Conservation (phyloP, 768 basidiomycete genomes). For the Clathrus columnatus region DNA sequence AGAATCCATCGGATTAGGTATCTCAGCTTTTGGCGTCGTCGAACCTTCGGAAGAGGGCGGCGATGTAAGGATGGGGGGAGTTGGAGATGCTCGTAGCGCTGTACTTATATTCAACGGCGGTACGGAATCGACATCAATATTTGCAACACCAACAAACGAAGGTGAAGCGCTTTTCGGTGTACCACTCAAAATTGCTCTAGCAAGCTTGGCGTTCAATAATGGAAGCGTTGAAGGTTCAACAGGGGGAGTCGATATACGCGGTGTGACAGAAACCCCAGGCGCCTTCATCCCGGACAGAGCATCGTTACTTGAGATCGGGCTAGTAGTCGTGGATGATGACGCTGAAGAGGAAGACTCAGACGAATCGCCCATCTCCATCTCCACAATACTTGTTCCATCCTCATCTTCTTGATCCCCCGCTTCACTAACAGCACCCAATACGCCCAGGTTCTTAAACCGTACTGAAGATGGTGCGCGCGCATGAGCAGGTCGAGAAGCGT, state of each 20-base stretch:
- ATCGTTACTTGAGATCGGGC: neutral
- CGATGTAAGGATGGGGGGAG: conserved; percentile 39
- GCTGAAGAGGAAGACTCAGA: neutral
- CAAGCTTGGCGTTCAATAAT: neutral
- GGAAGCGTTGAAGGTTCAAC: neutral
- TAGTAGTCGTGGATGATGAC: neutral
- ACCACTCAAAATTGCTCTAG: neutral
- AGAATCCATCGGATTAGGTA: conserved; percentile 17
- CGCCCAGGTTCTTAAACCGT: neutral
- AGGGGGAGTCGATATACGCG: neutral
- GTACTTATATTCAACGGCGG: neutral
- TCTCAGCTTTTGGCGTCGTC: conserved; percentile 30
- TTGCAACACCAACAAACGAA: neutral
- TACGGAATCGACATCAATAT: too few relatives aligned
- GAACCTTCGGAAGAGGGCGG: conserved; percentile 33
- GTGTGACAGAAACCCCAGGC: neutral
- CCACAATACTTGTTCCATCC: neutral
- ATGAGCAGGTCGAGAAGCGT: too few relatives aligned
- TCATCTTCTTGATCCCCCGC: neutral
- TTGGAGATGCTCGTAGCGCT: too few relatives aligned
- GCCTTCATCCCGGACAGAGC: neutral
- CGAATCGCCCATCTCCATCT: neutral
- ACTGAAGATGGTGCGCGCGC: neutral
- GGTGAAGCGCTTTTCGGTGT: neutral
- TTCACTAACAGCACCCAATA: neutral